Base-by-base conservation (phyloP, 148 eudicot species). In the Diospyros kaki region DNA sequence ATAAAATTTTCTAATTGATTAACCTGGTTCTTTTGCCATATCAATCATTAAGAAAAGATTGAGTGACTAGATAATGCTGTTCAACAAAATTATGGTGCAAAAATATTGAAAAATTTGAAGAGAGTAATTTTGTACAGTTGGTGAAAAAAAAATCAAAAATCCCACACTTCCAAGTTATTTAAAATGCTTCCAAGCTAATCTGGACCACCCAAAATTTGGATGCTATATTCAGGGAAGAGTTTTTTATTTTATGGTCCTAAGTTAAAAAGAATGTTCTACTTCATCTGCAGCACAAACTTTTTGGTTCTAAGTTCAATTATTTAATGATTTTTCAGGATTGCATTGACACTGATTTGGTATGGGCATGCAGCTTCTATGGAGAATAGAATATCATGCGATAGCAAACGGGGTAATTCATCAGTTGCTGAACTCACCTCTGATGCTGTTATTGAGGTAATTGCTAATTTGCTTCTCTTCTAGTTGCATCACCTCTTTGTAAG, bases 291-390 rank as follows among this genome's bases (percentile, higher is more conserved):
- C 74, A 9, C 17, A 59, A 66, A 14, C 58, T 61, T 48, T 58
- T 76, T 69, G 72, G 76, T 86, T 85, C 89, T 89, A 80, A 86
- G 85, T 89, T 77, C 78, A 77, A 73, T 78, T 44, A 78, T 79
- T 73, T 72, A 81, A 81, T 87, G 84, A 75, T 84, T 78, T 85
- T 89, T 90, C 93, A 90, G 90, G 95, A 86, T 71, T 81, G 70
- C 86, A 80, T 90, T 93, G 93, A 93, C 88, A 83, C 78, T 86
- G 85, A 81, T 86, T 93, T 88, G 83, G 83, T 90, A 64, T 93
- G 85, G 98, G 89, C 91, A 85, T 93, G 96, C 96, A 93, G 98
- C 96, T 86, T 89, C 85, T 44, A 91, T 93, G 96, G 88, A 78
- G 82, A 93, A 91, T 76, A 81, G 59, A 65, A 84, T 93, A 82